phyloP scores from a whole-genome alignment of 805 yeast species.

The Metschnikowia bowlesiae region DNA sequence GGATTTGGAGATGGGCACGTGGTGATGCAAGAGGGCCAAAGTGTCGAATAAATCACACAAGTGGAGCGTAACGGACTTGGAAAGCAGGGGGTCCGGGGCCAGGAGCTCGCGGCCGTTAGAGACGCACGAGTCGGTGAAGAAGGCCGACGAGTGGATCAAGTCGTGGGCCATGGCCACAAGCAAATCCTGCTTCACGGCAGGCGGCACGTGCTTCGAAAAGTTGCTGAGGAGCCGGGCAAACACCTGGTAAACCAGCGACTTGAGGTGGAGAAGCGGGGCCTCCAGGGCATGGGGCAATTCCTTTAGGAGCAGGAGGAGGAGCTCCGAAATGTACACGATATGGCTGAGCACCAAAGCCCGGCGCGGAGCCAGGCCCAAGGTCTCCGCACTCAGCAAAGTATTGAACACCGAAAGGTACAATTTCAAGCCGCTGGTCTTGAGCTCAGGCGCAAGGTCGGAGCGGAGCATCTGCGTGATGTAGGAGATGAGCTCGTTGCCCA shows the following conservation, averaged over 20 bases:
- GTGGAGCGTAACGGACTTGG: background rate
- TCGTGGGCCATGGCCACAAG: constrained; percentile 21
- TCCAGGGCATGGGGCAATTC: background rate
- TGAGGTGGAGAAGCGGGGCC: constrained; percentile 19
- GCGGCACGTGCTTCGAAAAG: constrained; percentile 24
- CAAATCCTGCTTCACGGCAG: constrained; percentile 14
- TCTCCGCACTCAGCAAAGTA: constrained; percentile 51
- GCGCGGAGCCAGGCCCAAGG: constrained; percentile 35
- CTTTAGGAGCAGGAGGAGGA: constrained; percentile 7
- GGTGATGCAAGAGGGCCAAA: constrained; percentile 27
- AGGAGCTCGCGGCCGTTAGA: background rate
- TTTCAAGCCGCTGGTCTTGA: constrained; percentile 46
- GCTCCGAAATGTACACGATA: constrained; percentile 13
- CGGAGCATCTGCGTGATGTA: constrained; percentile 44
- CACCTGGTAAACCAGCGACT: constrained; percentile 27
- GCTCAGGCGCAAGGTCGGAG: constrained; percentile 25
- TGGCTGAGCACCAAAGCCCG: constrained; percentile 29
- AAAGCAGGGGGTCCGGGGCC: background rate
- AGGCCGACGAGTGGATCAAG: constrained; percentile 15
- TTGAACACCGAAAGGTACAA: constrained; percentile 51
- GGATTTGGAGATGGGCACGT: constrained; percentile 17
- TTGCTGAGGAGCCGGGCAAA: constrained; percentile 23
- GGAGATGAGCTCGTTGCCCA: constrained; percentile 52
- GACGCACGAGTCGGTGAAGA: background rate
- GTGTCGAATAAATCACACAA: constrained; percentile 32